phyloP scores from a whole-genome alignment of 192 early-diverging fungal species.

The Coemansia sp. region DNA sequence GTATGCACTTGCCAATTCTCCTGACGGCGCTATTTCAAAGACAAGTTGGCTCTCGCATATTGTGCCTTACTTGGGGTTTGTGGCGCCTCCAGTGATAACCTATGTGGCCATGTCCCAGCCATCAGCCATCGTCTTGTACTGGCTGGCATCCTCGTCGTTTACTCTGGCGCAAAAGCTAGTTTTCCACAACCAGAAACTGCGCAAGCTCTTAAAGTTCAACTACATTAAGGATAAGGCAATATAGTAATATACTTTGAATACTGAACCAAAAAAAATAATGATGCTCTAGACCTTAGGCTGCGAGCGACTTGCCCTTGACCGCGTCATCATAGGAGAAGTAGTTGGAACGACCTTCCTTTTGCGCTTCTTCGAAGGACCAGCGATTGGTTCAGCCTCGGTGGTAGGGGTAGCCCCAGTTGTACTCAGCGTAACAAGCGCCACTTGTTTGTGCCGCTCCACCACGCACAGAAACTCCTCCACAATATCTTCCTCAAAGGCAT shows the following conservation, averaged over 20 bases:
- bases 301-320: not conserved
- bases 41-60: not conserved
- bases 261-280: not conserved
- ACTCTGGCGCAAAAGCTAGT: constrained; percentile 25
- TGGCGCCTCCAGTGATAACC: constrained; percentile 9
- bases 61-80: constrained; percentile 2
- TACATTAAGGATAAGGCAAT: not conserved
- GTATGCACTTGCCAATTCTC: constrained; percentile 4
- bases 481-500: not conserved
- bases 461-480: not conserved
- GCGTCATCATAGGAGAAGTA: not conserved
- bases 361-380: not conserved
- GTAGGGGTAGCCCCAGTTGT: not conserved
- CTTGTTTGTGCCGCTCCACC: not conserved
- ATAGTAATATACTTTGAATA: not conserved
- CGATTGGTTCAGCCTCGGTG: not conserved
- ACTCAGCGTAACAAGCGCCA: not conserved
- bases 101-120: constrained; percentile 18
- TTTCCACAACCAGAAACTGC: constrained; percentile 23
- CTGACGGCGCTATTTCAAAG: not conserved
- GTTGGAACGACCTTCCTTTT: not conserved
- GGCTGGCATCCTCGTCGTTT: constrained; percentile 32
- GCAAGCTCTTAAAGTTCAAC: constrained; percentile 16
- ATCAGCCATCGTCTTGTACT: constrained; percentile 35
- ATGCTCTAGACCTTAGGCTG: not conserved